Evolutionary conservation across 805 yeast genomes (phyloP).

Genomic region (Starmerella cellae): DNA sequence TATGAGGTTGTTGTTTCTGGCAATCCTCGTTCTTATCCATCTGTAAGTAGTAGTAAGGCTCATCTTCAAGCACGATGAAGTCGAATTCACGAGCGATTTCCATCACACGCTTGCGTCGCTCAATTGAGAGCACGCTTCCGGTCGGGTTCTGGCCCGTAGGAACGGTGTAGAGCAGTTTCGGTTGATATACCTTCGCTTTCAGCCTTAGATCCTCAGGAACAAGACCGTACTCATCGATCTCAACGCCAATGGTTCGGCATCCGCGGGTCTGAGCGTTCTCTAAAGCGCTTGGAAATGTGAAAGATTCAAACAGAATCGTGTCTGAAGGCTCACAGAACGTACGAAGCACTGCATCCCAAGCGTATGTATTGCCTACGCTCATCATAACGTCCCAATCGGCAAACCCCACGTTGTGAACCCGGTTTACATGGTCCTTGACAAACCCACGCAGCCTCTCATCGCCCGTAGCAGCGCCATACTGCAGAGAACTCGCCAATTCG

Average conservation of each 20-base stretch:
- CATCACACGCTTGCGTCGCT: conserved; percentile 67
- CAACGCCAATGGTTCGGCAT: conserved; percentile 52
- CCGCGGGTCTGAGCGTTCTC: conserved; percentile 71
- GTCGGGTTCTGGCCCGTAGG: conserved; percentile 98
- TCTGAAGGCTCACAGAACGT: conserved; percentile 69
- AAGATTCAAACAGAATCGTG: conserved; percentile 64
- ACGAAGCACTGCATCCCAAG: conserved; percentile 72
- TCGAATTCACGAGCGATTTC: conserved; percentile 72
- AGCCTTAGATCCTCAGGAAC: conserved; percentile 53
- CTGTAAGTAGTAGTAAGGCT: conserved; percentile 93
- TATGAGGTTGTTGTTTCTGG: conserved; percentile 23
- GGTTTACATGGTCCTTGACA: conserved; percentile 49
- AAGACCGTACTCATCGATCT: conserved; percentile 66
- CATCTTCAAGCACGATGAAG: conserved; percentile 80
- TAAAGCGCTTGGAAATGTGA: conserved; percentile 71
- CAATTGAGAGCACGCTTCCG: conserved; percentile 64
- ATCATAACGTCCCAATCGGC: conserved; percentile 59
- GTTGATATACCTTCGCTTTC: conserved; percentile 54
- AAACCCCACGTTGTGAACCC: conserved; percentile 37
- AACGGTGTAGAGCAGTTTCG: conserved; percentile 71
- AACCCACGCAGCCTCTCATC: conserved; percentile 55
- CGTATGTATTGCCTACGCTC: conserved; percentile 74
- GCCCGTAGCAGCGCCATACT: conserved; percentile 79
- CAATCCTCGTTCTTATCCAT: conserved; percentile 38
- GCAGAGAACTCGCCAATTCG: conserved; percentile 73